phyloP scores from a whole-genome alignment of 495 filamentous ascomycete genomes.

The Trichodelitschia bisporula region DNA sequence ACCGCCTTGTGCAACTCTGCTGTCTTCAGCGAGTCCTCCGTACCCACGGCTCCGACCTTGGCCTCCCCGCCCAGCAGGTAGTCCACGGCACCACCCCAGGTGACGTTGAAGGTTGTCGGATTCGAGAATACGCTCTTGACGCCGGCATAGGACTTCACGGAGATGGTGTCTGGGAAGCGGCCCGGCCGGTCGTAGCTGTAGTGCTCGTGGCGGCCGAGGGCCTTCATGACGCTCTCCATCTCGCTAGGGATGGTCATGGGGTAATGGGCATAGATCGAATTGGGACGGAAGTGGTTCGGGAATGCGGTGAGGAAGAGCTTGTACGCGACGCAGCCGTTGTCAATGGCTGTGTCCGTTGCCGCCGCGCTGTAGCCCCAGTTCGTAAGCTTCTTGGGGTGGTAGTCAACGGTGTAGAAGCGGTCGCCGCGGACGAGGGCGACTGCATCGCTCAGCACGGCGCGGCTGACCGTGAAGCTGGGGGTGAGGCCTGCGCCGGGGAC shows the following conservation, averaged over 20 bases:
- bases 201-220: conserved; percentile 19
- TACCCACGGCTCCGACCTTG: conserved; percentile 28
- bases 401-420: conserved; percentile 53
- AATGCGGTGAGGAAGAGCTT: conserved; percentile 36
- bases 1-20: conserved; percentile 24
- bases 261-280: conserved; percentile 33
- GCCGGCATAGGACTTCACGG: conserved; percentile 25
- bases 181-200: conserved; percentile 27
- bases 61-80: conserved; percentile 21
- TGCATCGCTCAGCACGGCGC: conserved; percentile 67
- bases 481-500: conserved; percentile 58
- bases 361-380: conserved; percentile 48
- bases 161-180: conserved; percentile 12
- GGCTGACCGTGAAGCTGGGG: conserved; percentile 60
- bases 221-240: conserved; percentile 25
- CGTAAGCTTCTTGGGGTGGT: conserved; percentile 50
- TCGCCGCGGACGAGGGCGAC: conserved; percentile 69
- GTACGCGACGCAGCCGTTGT: conserved; percentile 33
- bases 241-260: conserved; percentile 31
- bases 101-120: background rate
- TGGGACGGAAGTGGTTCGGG: conserved; percentile 29
- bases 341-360: conserved; percentile 21
- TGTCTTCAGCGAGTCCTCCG: conserved; percentile 25
- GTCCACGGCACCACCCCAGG: conserved; percentile 8
- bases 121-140: conserved; percentile 10